A percentile compares a stretch with the other conserved stretches of the same genome.
Evolutionary conservation across 495 filamentous ascomycete species (phyloP).

Genomic region (Lindgomyces ingoldianus): DNA sequence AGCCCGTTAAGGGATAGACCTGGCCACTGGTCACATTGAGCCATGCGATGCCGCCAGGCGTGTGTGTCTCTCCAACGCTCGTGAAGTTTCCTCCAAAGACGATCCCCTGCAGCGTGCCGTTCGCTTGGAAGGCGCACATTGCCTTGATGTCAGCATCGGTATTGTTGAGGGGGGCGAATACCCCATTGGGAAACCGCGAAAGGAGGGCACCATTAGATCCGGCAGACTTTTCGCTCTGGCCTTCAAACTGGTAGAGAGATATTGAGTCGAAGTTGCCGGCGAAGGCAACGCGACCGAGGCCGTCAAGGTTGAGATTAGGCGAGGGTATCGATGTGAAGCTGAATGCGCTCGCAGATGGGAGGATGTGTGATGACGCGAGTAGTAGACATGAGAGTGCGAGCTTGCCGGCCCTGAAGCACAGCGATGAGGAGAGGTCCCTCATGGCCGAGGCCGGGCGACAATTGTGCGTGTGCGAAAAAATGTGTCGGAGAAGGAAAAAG

Average conservation of each 20-base stretch:
- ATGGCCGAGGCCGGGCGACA: constrained; percentile 36
- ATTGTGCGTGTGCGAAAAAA: constrained; percentile 8
- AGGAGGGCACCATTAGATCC: constrained; percentile 78
- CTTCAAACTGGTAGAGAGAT: constrained; percentile 81
- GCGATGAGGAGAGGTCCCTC: constrained; percentile 39
- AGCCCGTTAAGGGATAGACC: constrained; percentile 71
- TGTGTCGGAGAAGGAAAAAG: not conserved
- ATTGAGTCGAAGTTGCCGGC: constrained; percentile 90
- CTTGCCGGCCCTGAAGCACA: constrained; percentile 35
- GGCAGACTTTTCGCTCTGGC: constrained; percentile 69
- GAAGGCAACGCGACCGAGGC: constrained; percentile 80
- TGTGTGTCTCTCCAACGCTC: constrained; percentile 74
- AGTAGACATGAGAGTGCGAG: constrained; percentile 32
- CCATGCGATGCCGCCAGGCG: constrained; percentile 72
- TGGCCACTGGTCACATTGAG: constrained; percentile 68
- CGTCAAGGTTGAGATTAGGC: constrained; percentile 77
- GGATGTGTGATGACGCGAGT: constrained; percentile 31
- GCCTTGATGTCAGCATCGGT: constrained; percentile 81
- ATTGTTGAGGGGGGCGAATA: constrained; percentile 68
- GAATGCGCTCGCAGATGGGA: constrained; percentile 59
- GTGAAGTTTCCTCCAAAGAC: constrained; percentile 95
- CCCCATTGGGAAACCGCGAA: constrained; percentile 80
- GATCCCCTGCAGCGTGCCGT: constrained; percentile 68
- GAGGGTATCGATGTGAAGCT: constrained; percentile 69
- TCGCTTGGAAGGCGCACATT: constrained; percentile 79